phyloP scores from a whole-genome alignment of 345 rosid genomes.

The Psidium friedrichsthalianum region DNA sequence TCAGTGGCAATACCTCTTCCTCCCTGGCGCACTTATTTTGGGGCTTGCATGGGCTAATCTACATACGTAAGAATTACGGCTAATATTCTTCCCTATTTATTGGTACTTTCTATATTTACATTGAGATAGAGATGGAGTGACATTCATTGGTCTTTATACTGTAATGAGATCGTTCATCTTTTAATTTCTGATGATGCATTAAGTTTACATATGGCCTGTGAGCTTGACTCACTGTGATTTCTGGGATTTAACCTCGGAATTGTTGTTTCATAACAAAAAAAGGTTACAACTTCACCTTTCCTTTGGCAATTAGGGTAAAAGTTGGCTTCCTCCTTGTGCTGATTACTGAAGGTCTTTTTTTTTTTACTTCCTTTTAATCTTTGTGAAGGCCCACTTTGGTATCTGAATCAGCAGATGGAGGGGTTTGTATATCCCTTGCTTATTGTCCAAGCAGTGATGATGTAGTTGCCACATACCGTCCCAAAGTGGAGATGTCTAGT shows the following conservation, averaged over 20 bases:
- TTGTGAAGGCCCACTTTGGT: conserved; percentile 47
- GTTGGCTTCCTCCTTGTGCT: not conserved
- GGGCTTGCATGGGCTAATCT: not conserved
- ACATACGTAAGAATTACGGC: not conserved
- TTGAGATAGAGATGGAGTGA: not conserved
- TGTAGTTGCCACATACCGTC: conserved; percentile 72
- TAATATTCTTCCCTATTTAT: not conserved
- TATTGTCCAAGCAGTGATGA: conserved; percentile 40
- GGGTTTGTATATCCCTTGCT: conserved; percentile 75
- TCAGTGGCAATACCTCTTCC: not conserved
- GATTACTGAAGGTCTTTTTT: not conserved
- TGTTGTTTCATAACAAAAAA: not conserved
- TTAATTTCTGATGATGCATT: not conserved
- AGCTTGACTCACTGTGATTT: not conserved
- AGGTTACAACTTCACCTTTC: not conserved
- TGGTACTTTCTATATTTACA: not conserved
- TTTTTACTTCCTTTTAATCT: not conserved
- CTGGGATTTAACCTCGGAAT: not conserved
- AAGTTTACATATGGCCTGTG: not conserved
- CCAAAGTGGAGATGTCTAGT: conserved; percentile 31
- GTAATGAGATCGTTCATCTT: not conserved
- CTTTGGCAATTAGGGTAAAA: not conserved
- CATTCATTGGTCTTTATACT: not conserved
- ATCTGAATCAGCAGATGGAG: conserved; percentile 46
- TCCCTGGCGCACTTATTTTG: not conserved